Evolutionary conservation across 768 basidiomycete genomes (phyloP), one percentile per base, ranked within the genome.

Genomic region (Mycena epipterygia): DNA sequence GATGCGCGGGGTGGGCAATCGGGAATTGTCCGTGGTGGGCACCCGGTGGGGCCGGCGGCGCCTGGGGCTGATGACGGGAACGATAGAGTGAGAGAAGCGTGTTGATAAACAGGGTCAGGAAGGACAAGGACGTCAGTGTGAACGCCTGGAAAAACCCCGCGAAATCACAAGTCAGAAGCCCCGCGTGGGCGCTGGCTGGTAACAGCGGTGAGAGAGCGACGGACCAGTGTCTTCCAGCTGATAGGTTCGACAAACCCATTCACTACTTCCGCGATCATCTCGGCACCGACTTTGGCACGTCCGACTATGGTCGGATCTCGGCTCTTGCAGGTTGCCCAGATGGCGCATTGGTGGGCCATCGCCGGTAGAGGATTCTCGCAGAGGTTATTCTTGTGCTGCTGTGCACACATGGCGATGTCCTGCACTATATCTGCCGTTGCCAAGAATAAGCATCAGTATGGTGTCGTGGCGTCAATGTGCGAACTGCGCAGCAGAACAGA

Each of bases 161-260:
- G 42, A 56, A 41, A 67, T 76, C 68, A 67, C 57, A 62, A 69
- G 59, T n/a, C n/a, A n/a, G n/a, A n/a, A n/a, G n/a, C n/a, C 14
- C 63, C 71, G 56, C 66, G 67, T 76, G 63, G 49, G 30, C 30
- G 46, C 42, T 9, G 41, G 33, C 46, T 39, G 35, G 58, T 27
- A 71, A 30, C 21, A 60, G 27, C 16, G 27, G 30, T 42, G 49
- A 60, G 48, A 13, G 19, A 30, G 37, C 13, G 32, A 82, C 93
- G 81, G 71, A 95, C 97, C 80, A 98, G 83, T 16, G 96, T 96
- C 84, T 97, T 98, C 95, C 96, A 98, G 79, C 93, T 96, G 81
- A 99, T 97, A 56, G 94, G 93, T 78, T 99, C 97, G 17, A 99
- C 94, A 78, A 99, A 99, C 1, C 95, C 91, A 79, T 98, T 98